Conservation (phyloP, 1,284 basidiomycete genomes). For the Ustilago xerochloae region DNA sequence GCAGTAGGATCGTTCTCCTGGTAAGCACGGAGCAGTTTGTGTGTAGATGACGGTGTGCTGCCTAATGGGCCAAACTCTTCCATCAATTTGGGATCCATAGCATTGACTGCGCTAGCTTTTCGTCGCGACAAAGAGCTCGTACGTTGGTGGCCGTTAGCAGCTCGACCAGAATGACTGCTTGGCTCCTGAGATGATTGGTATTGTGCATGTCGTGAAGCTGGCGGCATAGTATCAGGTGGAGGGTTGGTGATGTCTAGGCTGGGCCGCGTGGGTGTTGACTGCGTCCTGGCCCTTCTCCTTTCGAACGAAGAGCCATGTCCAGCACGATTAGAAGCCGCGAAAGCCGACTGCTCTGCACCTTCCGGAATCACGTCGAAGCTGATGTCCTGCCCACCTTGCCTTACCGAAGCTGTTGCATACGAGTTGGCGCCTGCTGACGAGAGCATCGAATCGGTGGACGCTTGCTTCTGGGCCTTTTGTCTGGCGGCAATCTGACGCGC, state of each 20-base stretch:
- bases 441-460: neutral
- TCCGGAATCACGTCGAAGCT: slow-evolving; percentile 20
- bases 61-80: slow-evolving; percentile 58
- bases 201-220: neutral
- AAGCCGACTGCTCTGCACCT: neutral
- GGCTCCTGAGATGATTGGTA: slow-evolving; percentile 5
- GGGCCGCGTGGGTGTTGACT: slow-evolving; percentile 45
- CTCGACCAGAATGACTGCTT: neutral
- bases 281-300: slow-evolving; percentile 22
- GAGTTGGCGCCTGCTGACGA: neutral
- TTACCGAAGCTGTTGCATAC: neutral
- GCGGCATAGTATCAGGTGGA: neutral
- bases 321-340: neutral
- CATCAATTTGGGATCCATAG: slow-evolving; percentile 38
- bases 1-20: slow-evolving; percentile 2
- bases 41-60: slow-evolving; percentile 24
- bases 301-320: slow-evolving; percentile 13
- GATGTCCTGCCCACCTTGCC: neutral
- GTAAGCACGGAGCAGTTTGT: slow-evolving; percentile 26
- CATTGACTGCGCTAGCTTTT: slow-evolving; percentile 13
- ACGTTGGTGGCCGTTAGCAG: slow-evolving; percentile 22
- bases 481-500: slow-evolving; percentile 34
- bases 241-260: slow-evolving; percentile 16
- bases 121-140: slow-evolving; percentile 25
- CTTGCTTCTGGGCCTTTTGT: neutral